Conservation (phyloP, 768 basidiomycete genomes). For the Collybiopsis confluens region DNA sequence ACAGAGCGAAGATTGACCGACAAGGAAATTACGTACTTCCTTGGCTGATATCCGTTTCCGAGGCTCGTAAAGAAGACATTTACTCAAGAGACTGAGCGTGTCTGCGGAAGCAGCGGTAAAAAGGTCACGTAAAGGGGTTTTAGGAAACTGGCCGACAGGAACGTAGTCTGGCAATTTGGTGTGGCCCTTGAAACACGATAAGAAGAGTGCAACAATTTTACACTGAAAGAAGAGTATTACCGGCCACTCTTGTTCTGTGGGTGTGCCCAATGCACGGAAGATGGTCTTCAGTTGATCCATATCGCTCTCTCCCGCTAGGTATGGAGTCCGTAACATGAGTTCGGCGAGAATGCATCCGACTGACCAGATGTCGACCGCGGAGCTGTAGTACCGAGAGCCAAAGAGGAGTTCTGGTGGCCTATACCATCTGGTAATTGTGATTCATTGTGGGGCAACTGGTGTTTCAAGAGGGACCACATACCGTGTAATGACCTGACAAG, state of each 20-base stretch:
- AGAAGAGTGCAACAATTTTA: neutral
- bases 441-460: neutral
- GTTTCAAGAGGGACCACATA: slow-evolving; percentile 28
- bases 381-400: slow-evolving; percentile 85
- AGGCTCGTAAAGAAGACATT: slow-evolving; percentile 84
- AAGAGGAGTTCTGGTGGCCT: slow-evolving; percentile 94
- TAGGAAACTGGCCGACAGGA: slow-evolving; percentile 80
- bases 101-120: slow-evolving; percentile 90
- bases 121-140: slow-evolving; percentile 74
- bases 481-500: slow-evolving; percentile 97
- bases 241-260: slow-evolving; percentile 97
- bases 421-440: slow-evolving; percentile 68
- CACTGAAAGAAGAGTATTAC: slow-evolving; percentile 38
- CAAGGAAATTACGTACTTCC: slow-evolving; percentile 50
- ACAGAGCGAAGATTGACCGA: slow-evolving; percentile 2
- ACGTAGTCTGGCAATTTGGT: slow-evolving; percentile 89
- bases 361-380: slow-evolving; percentile 95
- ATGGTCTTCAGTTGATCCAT: slow-evolving; percentile 96
- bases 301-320: slow-evolving; percentile 91
- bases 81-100: slow-evolving; percentile 75
- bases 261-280: slow-evolving; percentile 92
- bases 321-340: slow-evolving; percentile 93
- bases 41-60: slow-evolving; percentile 72
- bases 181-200: slow-evolving; percentile 60
- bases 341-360: slow-evolving; percentile 98